Evolutionary conservation across 2,329 filamentous ascomycete species (phyloP), one percentile per base, ranked within the genome.

Genomic region (Cordyceps tenuipes): DNA sequence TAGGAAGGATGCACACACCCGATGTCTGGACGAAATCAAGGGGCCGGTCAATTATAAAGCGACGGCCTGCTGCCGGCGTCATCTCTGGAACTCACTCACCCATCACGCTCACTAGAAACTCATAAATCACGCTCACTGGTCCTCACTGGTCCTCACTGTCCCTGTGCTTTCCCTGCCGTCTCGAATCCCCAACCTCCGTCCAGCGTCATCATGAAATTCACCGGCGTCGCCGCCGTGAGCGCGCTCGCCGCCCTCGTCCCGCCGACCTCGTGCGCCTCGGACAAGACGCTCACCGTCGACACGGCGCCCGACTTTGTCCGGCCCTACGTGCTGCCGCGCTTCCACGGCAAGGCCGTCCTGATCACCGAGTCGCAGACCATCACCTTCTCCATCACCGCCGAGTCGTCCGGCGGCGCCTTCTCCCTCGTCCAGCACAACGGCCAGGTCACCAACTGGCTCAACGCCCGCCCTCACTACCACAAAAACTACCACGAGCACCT

Each of bases 321-420:
- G 1, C 65, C 66, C 3, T 67, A 67, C n/a, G 66, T 68, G 21
- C 59, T 68, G 21, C 66, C 66, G 15, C 64, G 61, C 13, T 67
- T 65, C 59, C 59, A 61, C 26, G 66, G 66, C 47, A 63, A 61
- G 12, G 65, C 65, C 41, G 58, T 65, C 47, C 61, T 63, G 50
- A 55, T 68, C 48, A 66, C 66, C 5, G 23, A 57, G 12, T 62
- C 65, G 4, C 64, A 67, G 61, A 63, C 63, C 48, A 65, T 66
- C 46, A 63, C 63, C 46, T 65, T 62, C 50, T 66, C 64, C 43
- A 64, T 66, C 41, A 67, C 66, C 0, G 54, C 62, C 43, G 65
- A 66, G 39, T 67, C 66, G 0, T 67, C 66, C 3, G 66, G 56
- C 41, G 65, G 65, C 12, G 65, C 66, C 44, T 67, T 67, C 46